Conservation (phyloP, 2,329 filamentous ascomycete genomes). For the Calonectria henricotiae region DNA sequence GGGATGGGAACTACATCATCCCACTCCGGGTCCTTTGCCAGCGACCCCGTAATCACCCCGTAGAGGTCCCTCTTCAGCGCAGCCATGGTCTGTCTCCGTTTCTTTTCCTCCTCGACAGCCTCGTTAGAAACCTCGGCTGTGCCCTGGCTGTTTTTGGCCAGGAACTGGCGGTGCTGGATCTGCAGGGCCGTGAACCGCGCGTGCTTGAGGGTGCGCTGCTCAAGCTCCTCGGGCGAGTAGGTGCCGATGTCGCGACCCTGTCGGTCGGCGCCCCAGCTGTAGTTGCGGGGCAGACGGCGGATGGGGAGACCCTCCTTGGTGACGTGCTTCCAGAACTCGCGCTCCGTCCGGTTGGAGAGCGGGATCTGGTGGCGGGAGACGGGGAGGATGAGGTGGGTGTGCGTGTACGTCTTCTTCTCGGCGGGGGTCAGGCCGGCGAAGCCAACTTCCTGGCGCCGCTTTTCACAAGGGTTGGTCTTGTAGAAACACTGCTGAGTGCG, state of each 20-base stretch:
- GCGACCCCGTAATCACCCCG: slow-evolving; percentile 64
- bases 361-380: slow-evolving; percentile 58
- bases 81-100: slow-evolving; percentile 69
- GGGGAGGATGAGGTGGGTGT: slow-evolving; percentile 64
- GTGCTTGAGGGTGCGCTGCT: slow-evolving; percentile 62
- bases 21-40: slow-evolving; percentile 81
- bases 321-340: slow-evolving; percentile 73
- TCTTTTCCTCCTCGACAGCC: slow-evolving; percentile 65
- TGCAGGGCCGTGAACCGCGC: slow-evolving; percentile 63
- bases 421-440: slow-evolving; percentile 64
- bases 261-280: slow-evolving; percentile 69
- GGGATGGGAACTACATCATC: slow-evolving; percentile 88
- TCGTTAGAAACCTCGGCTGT: slow-evolving; percentile 55
- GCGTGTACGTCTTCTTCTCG: slow-evolving; percentile 68
- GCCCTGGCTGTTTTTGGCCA: slow-evolving; percentile 54
- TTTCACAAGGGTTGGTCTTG: slow-evolving; percentile 67
- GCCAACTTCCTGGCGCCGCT: slow-evolving; percentile 63
- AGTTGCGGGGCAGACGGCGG: slow-evolving; percentile 60
- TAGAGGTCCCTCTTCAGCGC: slow-evolving; percentile 68
- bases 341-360: slow-evolving; percentile 66
- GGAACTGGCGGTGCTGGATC: slow-evolving; percentile 65
- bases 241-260: slow-evolving; percentile 67
- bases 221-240: slow-evolving; percentile 66
- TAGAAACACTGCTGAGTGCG: slow-evolving; percentile 66
- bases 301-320: slow-evolving; percentile 69